Evolutionary conservation across 2,329 filamentous ascomycete genomes (phyloP), one percentile per base, ranked within the genome.

Genomic region (Aspergillus udagawae): DNA sequence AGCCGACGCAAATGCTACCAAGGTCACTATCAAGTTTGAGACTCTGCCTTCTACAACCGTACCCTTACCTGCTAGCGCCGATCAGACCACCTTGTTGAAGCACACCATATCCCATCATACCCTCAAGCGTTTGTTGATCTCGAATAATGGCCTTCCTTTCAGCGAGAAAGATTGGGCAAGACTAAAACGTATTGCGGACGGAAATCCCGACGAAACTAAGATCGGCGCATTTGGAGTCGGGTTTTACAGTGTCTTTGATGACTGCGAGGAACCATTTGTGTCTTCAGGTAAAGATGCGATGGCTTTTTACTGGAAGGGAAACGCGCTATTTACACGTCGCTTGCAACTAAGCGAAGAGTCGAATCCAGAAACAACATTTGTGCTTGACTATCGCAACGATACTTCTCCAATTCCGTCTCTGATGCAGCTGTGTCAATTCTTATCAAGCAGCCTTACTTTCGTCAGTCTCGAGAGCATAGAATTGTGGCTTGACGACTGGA

Each of bases 271-370:
- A 66, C 94, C 94, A 0, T 97, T 99, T 70, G 90, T 99, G 63
- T 94, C 91, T 64, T 97, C 93, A 0, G 94, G 94, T 0, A 85
- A 83, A 60, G 88, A 96, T 75, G 92, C 92, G 41, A 97, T 99
- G 91, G 93, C 93, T 0, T 99, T 99, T 70, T 99, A 97, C 78
- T 99, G 94, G 95, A 97, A 97, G 74, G 92, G 90, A n/a, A 97
- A 97, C 73, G 91, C 91, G 4, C 82, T 99, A 1, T 97, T 96
- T 72, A 99, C 95, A 25, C 89, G 92, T 66, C 90, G 91, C 65
- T 82, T 94, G 23, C 86, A 87, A 63, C 77, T 97, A 7, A 86
- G 89, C 1, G 80, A 85, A 49, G 84, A 84, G 67, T 77, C 81
- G 17, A 88, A 82, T 55, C 79, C 80, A 32, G 85, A 93, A 66